These are phyloP conservation scores for Neoboletus brunneissimus DNA, from an alignment of 768 basidiomycete species.

Conservation along the genomic window DNA sequence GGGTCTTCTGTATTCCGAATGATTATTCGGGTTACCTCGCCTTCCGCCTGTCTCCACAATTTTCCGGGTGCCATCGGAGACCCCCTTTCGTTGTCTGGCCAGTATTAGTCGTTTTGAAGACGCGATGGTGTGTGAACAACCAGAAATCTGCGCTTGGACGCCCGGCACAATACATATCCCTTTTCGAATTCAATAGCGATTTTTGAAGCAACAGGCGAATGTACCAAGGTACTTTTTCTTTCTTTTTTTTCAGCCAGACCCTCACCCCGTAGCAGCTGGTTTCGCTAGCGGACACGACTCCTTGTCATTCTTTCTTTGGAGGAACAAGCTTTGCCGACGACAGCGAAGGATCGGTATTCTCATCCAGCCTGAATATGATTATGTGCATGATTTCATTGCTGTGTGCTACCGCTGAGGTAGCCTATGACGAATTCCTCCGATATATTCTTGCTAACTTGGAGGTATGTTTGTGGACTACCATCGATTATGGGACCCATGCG, in stretches of 20 bases:
- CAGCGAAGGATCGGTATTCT: slow-evolving; percentile 6
- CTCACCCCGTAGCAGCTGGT: background rate
- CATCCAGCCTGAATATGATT: slow-evolving; percentile 8
- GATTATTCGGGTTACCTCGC: slow-evolving; percentile 12
- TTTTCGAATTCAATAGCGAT: background rate
- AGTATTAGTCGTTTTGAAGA: background rate
- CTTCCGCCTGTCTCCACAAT: background rate
- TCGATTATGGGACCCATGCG: background rate
- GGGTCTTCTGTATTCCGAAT: slow-evolving; percentile 9
- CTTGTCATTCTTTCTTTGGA: slow-evolving; percentile 15
- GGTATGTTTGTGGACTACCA: background rate
- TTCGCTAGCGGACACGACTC: background rate
- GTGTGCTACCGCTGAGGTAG: slow-evolving; percentile 2
- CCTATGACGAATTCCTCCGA: background rate
- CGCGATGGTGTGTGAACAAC: background rate
- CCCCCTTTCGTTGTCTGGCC: slow-evolving; percentile 6
- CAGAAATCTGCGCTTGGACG: too few species aligned
- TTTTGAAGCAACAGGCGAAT: slow-evolving; percentile 7
- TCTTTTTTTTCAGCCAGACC: too few species aligned
- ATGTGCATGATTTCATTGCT: slow-evolving; percentile 13
- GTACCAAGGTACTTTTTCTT: background rate
- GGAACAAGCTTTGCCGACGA: slow-evolving; percentile 11
- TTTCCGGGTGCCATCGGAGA: background rate
- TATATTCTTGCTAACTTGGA: background rate
- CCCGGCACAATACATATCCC: background rate